Base-by-base conservation (phyloP, 2,329 filamentous ascomycete species). In the Pleomassaria siparia region DNA sequence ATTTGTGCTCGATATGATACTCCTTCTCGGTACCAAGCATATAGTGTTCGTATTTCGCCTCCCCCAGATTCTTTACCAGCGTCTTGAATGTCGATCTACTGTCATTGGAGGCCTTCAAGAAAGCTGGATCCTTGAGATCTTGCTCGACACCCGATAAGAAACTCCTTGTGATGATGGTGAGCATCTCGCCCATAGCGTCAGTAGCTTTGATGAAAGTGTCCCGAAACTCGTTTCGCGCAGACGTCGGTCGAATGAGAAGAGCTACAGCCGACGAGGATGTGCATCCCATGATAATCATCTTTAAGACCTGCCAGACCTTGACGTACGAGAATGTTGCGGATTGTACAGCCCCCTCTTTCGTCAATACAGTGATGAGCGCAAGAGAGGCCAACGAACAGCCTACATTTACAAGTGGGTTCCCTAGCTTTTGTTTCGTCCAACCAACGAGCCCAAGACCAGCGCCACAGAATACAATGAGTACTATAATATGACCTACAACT, bases 31-130 rank as follows among this genome's bases (percentile, higher is more conserved):
- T 85, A 1, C 92, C 92, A 4, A 90, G 70, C 2, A 91, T 75
- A 62, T 89, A 96, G 63, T 96, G 89, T 69, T 97, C 92, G 49
- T 89, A 86, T 66, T 92, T 95, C 12, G 91, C 88, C 69, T 97
- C 92, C 53, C 84, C 82, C 11, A 96, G 76, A 50, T 89, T 86
- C 65, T 87, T 89, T 43, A 87, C 83, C 67, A 96, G 84, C 28
- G 83, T 79, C 12, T 80, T 77, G 61, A 91, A 86, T 1, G 84
- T 83, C 3, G 81, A 77, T 55, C 82, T 84, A 71, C 91, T 92
- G 32, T 77, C 77, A 2, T 77, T 74, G 12, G 80, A 81, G 28
- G 85, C 81, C 43, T 80, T 76, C 33, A 79, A 70, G 64, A 91
- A 92, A 11, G 82, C 79, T 2, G 80, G 73, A 2, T 86, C 84